phyloP scores from a whole-genome alignment of 2,329 filamentous ascomycete species.

The Fusarium veterinarium region DNA sequence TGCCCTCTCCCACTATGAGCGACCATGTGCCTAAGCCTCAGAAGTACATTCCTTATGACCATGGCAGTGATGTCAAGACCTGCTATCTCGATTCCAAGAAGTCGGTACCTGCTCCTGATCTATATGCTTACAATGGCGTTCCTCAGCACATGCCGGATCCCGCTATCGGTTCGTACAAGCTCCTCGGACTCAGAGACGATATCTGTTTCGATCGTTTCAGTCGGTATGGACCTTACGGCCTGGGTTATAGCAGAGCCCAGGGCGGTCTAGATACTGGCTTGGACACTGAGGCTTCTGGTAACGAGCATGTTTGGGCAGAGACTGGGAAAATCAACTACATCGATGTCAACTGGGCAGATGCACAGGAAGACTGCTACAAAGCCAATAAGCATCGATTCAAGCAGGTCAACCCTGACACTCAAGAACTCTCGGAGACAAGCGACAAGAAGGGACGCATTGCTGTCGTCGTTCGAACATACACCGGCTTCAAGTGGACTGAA shows the following conservation, averaged over 20 bases:
- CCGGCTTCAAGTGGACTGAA: conserved; percentile 80
- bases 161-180: conserved; percentile 78
- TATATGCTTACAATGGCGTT: conserved; percentile 77
- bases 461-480: conserved; percentile 83
- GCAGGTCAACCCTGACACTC: conserved; percentile 53
- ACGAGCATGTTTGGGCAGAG: conserved; percentile 67
- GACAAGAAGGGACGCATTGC: conserved; percentile 71
- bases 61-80: conserved; percentile 64
- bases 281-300: conserved; percentile 77
- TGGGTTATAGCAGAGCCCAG: conserved; percentile 80
- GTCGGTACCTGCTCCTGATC: conserved; percentile 67
- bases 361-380: conserved; percentile 65
- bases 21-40: conserved; percentile 57
- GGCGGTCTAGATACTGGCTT: conserved; percentile 79
- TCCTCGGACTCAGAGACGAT: conserved; percentile 79
- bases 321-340: conserved; percentile 68
- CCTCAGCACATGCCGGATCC: conserved; percentile 82
- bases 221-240: conserved; percentile 84
- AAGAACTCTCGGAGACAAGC: conserved; percentile 46
- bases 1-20: conserved; percentile 50
- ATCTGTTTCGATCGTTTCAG: conserved; percentile 91
- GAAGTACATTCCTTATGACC: conserved; percentile 77
- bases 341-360: conserved; percentile 64
- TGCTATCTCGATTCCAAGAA: conserved; percentile 74
- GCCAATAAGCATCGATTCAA: conserved; percentile 73